phyloP scores from a whole-genome alignment of 805 yeast species.

The Ogataea thermomethanolica region DNA sequence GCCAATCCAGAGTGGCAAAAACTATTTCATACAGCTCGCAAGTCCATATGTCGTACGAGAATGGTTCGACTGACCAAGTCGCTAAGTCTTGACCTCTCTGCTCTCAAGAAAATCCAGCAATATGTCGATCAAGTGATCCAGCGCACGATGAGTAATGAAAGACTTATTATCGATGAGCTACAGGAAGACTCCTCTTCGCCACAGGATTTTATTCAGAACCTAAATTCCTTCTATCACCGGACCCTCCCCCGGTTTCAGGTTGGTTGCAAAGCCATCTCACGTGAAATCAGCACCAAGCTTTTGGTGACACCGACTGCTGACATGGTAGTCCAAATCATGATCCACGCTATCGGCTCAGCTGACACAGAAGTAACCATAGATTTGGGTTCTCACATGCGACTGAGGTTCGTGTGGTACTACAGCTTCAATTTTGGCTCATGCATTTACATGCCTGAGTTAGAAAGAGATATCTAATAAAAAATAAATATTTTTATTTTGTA shows the following conservation, averaged over 20 bases:
- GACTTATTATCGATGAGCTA: not conserved
- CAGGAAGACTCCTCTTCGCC: not conserved
- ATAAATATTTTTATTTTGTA: conserved; percentile 7
- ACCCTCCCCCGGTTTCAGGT: not conserved
- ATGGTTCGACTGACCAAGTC: conserved; percentile 25
- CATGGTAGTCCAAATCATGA: not conserved
- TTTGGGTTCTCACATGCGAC: not conserved
- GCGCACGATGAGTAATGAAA: not conserved
- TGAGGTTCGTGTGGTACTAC: conserved; percentile 4
- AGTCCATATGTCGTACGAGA: conserved; percentile 18
- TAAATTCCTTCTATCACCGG: not conserved
- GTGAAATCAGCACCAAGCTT: not conserved
- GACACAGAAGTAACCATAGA: not conserved
- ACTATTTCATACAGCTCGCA: conserved; percentile 29
- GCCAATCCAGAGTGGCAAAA: conserved; percentile 3
- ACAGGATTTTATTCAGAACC: not conserved
- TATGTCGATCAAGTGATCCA: not conserved
- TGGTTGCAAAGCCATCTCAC: not conserved
- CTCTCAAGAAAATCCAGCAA: conserved; percentile 7
- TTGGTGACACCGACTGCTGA: not conserved
- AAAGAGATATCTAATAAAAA: not conserved
- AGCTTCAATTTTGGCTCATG: not conserved
- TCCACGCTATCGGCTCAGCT: not conserved
- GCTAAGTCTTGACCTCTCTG: conserved; percentile 17
- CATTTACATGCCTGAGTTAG: conserved; percentile 8